These are phyloP conservation scores for Pythium aristosporum DNA, from an alignment of 352 stramenopile species.

Conservation along the genomic window DNA sequence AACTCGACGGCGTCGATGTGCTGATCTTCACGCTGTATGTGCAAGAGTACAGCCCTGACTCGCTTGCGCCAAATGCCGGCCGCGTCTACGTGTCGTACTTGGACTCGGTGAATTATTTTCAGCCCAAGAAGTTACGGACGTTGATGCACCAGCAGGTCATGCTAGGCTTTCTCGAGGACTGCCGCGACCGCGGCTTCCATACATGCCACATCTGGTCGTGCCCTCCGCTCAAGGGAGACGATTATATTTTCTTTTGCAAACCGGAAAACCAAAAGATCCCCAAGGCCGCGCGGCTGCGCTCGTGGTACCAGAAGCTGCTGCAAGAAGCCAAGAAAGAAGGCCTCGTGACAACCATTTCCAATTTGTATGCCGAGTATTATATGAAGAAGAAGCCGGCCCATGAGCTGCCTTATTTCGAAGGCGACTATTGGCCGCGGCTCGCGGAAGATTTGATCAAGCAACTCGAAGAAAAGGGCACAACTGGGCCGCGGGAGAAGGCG, in stretches of 20 bases:
- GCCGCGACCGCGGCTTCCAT: conserved; percentile 84
- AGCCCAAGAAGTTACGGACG: conserved; percentile 86
- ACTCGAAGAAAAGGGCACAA: conserved; percentile 89
- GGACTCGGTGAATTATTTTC: conserved; percentile 89
- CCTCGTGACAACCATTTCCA: conserved; percentile 78
- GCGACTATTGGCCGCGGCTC: conserved; percentile 98
- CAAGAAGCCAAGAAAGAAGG: conserved; percentile 80
- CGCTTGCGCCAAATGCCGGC: conserved; percentile 69
- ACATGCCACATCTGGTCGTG: conserved; percentile 91
- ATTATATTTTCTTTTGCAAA: conserved; percentile 92
- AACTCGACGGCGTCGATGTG: conserved; percentile 86
- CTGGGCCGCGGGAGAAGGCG: conserved; percentile 29
- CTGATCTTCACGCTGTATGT: conserved; percentile 90
- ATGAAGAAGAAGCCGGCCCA: conserved; percentile 86
- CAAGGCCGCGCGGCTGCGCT: conserved; percentile 78
- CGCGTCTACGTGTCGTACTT: conserved; percentile 89
- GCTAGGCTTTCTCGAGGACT: conserved; percentile 85
- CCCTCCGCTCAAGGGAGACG: conserved; percentile 81
- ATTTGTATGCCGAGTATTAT: conserved; percentile 87
- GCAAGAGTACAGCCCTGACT: conserved; percentile 82
- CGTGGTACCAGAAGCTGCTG: conserved; percentile 88
- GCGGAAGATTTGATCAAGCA: conserved; percentile 99
- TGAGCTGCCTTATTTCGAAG: conserved; percentile 98
- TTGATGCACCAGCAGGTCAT: conserved; percentile 90
- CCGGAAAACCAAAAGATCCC: conserved; percentile 90